Evolutionary conservation across 1,139 yeast species (phyloP).

Genomic region (Martiniozyma asiatica): DNA sequence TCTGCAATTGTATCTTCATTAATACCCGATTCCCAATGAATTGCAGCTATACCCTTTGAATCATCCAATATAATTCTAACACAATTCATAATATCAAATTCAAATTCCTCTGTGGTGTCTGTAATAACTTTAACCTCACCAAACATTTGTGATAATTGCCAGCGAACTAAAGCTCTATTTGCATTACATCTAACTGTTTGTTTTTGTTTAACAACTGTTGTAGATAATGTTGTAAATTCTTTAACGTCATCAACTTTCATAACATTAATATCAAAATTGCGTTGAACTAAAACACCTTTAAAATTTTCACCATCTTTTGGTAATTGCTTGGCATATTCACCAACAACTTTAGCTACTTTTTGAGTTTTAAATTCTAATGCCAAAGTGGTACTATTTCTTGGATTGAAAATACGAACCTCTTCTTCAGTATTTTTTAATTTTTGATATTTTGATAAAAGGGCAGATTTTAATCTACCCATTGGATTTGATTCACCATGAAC

Average conservation of each 20-base stretch:
- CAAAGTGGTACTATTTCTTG: conserved; percentile 79
- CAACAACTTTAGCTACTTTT: conserved; percentile 78
- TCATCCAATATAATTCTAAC: conserved; percentile 36
- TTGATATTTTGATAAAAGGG: conserved; percentile 76
- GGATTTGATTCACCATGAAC: conserved; percentile 99
- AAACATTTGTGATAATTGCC: conserved; percentile 95
- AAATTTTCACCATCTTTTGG: conserved; percentile 32
- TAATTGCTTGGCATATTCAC: conserved; percentile 51
- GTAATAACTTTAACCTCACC: conserved; percentile 63
- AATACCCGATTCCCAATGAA: conserved; percentile 87
- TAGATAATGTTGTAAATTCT: conserved; percentile 78
- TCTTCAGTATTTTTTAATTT: conserved; percentile 74
- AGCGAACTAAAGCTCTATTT: conserved; percentile 63
- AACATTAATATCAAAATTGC: conserved; percentile 77
- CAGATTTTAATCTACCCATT: conserved; percentile 94
- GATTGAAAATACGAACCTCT: conserved; percentile 88
- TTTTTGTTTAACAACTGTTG: conserved; percentile 74
- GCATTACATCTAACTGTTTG: conserved; percentile 74
- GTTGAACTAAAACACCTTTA: conserved; percentile 85
- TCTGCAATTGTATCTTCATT: conserved; percentile 93
- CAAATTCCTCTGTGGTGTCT: conserved; percentile 41
- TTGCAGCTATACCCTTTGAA: conserved; percentile 38
- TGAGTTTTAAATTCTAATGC: conserved; percentile 69
- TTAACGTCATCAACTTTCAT: conserved; percentile 78
- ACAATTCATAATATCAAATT: conserved; percentile 25